phyloP scores from a whole-genome alignment of 2,329 filamentous ascomycete genomes.

The Trichoderma sp. region DNA sequence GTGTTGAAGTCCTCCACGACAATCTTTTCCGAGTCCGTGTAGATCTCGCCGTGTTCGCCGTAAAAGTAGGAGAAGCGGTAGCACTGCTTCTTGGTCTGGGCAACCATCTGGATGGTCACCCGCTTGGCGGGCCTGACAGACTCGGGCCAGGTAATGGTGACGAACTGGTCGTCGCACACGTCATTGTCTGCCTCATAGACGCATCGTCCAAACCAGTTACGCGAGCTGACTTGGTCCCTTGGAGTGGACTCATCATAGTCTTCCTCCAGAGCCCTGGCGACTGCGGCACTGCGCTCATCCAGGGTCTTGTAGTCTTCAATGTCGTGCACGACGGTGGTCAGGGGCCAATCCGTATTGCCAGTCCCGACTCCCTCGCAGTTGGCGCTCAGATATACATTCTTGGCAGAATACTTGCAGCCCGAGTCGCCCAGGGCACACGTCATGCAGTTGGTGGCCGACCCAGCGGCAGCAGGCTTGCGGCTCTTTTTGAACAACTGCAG shows the following conservation, averaged over 20 bases:
- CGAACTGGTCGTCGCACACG: slow-evolving; percentile 89
- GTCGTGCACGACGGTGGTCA: slow-evolving; percentile 87
- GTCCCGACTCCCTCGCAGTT: slow-evolving; percentile 61
- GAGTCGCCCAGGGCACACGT: slow-evolving; percentile 67
- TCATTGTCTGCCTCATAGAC: slow-evolving; percentile 93
- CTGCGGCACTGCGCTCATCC: slow-evolving; percentile 44
- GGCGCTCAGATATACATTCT: slow-evolving; percentile 75
- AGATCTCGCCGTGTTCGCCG: slow-evolving; percentile 82
- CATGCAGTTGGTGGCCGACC: slow-evolving; percentile 81
- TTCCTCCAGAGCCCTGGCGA: slow-evolving; percentile 51
- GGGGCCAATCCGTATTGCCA: slow-evolving; percentile 76
- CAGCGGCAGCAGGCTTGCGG: slow-evolving; percentile 75
- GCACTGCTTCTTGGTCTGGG: slow-evolving; percentile 84
- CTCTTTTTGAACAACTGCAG: slow-evolving; percentile 76
- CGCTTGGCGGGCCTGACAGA: slow-evolving; percentile 70
- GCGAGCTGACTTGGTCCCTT: slow-evolving; percentile 49
- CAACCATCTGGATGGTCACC: slow-evolving; percentile 91
- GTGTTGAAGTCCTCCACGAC: slow-evolving; percentile 63
- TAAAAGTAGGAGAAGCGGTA: slow-evolving; percentile 84
- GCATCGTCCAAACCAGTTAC: slow-evolving; percentile 88
- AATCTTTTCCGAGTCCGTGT: slow-evolving; percentile 79
- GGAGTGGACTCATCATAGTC: slow-evolving; percentile 57
- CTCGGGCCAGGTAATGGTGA: slow-evolving; percentile 86
- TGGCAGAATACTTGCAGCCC: slow-evolving; percentile 82
- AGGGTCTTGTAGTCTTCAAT: slow-evolving; percentile 73